These are phyloP conservation scores for Corniculantispora saksenae DNA, from an alignment of 2,329 filamentous ascomycete species.

Conservation along the genomic window DNA sequence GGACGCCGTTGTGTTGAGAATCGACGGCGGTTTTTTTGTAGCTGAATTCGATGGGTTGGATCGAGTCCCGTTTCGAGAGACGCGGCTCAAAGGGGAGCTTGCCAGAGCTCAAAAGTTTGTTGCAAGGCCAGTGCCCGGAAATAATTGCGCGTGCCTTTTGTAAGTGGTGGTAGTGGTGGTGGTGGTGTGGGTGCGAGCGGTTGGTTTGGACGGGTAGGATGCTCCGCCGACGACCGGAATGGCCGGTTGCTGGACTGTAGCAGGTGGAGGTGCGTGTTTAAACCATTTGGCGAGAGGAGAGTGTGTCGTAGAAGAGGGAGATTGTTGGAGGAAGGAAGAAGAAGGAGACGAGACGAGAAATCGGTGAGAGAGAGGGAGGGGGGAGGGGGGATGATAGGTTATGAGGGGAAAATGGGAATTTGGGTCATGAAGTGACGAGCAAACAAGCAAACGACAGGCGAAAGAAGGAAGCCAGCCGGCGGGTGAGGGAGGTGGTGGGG, in stretches of 20 bases:
- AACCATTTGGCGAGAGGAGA: constrained; percentile 1
- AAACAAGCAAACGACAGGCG: neutral
- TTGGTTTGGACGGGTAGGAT: neutral
- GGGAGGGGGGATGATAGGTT: neutral
- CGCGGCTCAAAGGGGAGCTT: neutral
- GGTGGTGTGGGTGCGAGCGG: neutral
- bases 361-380: neutral
- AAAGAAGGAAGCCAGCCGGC: neutral
- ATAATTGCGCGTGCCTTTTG: neutral
- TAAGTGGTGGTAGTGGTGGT: constrained; percentile 1
- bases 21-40: neutral
- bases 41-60: neutral
- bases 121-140: neutral
- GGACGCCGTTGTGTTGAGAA: neutral
- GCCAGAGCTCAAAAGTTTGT: neutral
- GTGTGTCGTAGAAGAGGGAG: too few relatives aligned
- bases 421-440: neutral
- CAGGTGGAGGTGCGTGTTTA: neutral
- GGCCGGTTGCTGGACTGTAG: neutral
- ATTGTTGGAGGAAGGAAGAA: neutral
- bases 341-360: neutral
- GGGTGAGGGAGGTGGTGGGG: neutral
- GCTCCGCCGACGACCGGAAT: constrained; percentile 8
- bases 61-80: neutral
- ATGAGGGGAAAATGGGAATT: neutral